phyloP scores from a whole-genome alignment of 305 asterid species.

The Fraxinus paxiana region DNA sequence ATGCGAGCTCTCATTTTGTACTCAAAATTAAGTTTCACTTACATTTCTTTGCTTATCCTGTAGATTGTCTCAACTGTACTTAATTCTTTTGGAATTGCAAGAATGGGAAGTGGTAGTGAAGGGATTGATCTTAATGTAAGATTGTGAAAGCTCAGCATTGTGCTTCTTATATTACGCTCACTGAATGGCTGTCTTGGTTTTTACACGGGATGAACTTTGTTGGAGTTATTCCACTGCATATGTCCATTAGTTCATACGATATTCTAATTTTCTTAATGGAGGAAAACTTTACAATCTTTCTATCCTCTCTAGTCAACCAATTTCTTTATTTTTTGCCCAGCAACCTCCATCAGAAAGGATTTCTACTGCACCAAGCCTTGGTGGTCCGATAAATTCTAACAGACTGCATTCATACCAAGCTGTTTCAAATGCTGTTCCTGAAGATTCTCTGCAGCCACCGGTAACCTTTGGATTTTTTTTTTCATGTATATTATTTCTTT shows the following conservation, averaged over 20 bases:
- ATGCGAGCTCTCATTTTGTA: conserved; percentile 9
- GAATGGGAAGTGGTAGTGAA: conserved; percentile 63
- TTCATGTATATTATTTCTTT: background rate
- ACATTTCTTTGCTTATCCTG: conserved; percentile 21
- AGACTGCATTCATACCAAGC: conserved; percentile 41
- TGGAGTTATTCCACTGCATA: background rate
- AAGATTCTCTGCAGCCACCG: conserved; percentile 67
- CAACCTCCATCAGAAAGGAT: conserved; percentile 51
- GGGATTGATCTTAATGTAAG: conserved; percentile 83
- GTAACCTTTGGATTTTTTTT: conserved; percentile 34
- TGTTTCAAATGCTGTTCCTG: conserved; percentile 27
- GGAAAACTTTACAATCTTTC: background rate
- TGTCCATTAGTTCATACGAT: background rate
- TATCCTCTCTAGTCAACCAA: background rate
- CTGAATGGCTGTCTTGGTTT: background rate
- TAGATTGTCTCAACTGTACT: conserved; percentile 82
- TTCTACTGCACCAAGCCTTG: conserved; percentile 35
- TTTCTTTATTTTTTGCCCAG: conserved; percentile 35
- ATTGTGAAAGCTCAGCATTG: conserved; percentile 20
- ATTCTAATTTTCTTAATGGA: background rate
- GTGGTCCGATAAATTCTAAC: conserved; percentile 42
- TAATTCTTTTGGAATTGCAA: conserved; percentile 65
- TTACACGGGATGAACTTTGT: background rate
- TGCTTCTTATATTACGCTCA: background rate
- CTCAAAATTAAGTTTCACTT: conserved; percentile 1